phyloP scores from a whole-genome alignment of 2,329 filamentous ascomycete species.

The Colletotrichum falcatum region DNA sequence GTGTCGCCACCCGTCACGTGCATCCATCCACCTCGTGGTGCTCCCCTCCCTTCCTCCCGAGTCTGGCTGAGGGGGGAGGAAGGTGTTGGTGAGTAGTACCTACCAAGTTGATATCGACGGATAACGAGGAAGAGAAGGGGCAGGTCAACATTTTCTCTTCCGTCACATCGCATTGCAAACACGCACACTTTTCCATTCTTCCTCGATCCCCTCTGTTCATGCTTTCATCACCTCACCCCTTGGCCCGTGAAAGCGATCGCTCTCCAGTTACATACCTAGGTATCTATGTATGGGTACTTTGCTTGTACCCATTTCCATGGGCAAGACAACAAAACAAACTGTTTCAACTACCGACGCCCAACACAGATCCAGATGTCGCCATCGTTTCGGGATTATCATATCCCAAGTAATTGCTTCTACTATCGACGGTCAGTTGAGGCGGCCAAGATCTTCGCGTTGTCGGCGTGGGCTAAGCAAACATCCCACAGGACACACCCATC shows the following conservation, averaged over 20 bases:
- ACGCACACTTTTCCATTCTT: not conserved
- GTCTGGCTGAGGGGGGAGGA: too few relatives aligned
- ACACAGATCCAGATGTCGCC: not conserved
- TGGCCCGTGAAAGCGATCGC: too few relatives aligned
- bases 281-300: not conserved
- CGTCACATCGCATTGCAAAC: too few relatives aligned
- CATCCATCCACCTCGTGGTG: not conserved
- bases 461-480: not conserved
- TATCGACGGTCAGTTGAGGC: not conserved
- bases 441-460: not conserved
- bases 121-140: not conserved
- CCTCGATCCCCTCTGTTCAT: not conserved
- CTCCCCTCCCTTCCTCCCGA: too few relatives aligned
- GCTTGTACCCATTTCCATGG: not conserved
- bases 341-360: not conserved
- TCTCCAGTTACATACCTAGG: not conserved
- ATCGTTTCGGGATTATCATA: not conserved
- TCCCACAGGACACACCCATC: not conserved
- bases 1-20: not conserved
- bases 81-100: too few relatives aligned
- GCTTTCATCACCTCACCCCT: not conserved
- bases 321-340: not conserved
- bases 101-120: too few relatives aligned
- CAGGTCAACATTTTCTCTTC: too few relatives aligned
- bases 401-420: not conserved